phyloP scores from a whole-genome alignment of 2,329 filamentous ascomycete species.

The Akanthomyces dipterigenus region DNA sequence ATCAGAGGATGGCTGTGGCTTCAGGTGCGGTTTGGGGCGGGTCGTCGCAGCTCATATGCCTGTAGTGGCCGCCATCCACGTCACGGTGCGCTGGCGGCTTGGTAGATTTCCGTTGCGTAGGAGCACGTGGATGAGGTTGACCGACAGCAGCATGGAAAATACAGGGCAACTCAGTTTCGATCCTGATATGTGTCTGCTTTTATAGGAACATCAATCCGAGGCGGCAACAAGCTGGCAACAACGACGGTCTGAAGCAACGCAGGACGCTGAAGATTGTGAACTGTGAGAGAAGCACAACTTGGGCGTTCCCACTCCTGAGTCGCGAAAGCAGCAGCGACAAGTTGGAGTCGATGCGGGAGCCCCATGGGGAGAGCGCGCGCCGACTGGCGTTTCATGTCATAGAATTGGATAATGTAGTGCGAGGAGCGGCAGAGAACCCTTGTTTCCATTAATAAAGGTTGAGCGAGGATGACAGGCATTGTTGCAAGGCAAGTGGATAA shows the following conservation, averaged over 20 bases:
- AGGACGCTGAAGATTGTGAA: not conserved
- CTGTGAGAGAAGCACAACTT: not conserved
- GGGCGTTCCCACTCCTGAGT: not conserved
- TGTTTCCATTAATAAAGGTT: constrained; percentile 2
- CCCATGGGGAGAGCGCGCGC: constrained; percentile 1
- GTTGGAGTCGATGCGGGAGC: not conserved
- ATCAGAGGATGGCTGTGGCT: not conserved
- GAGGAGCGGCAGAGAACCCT: not conserved
- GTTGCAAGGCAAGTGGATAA: constrained; percentile 1
- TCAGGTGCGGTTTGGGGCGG: not conserved
- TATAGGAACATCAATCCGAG: too few relatives aligned
- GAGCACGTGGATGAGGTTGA: not conserved
- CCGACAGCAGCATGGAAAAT: too few relatives aligned
- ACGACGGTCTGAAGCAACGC: too few relatives aligned
- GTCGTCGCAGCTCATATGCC: not conserved
- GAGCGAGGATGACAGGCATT: not conserved
- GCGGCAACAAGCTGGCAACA: not conserved
- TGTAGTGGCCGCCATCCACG: not conserved
- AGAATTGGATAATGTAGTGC: not conserved
- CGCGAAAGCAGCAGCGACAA: not conserved
- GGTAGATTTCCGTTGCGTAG: not conserved
- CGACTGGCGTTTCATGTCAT: not conserved
- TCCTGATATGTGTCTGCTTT: too few relatives aligned
- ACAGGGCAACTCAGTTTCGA: too few relatives aligned
- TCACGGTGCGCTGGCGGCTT: not conserved